Percentiles rank a stretch among this genome's conserved stretches.
phyloP scores from a whole-genome alignment of 768 basidiomycete genomes.

The Goffeauzyma gilvescens region DNA sequence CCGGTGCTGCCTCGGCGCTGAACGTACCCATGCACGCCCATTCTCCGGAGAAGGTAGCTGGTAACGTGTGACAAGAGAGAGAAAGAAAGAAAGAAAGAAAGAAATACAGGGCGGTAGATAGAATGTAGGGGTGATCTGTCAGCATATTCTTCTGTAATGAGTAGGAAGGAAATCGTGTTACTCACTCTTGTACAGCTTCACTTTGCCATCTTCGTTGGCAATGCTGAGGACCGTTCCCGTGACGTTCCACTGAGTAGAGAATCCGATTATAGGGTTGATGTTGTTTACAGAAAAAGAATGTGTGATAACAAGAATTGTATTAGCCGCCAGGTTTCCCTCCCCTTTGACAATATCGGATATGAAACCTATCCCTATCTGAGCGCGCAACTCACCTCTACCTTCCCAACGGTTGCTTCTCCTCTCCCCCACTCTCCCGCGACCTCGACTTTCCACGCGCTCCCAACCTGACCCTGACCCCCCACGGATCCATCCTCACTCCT shows the following conservation, averaged over 20 bases:
- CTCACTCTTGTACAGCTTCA: conserved; percentile 50
- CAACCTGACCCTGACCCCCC: conserved; percentile 14
- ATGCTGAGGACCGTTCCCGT: conserved; percentile 41
- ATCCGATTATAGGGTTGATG: conserved; percentile 56
- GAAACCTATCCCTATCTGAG: too few species aligned
- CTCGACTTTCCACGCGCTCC: conserved; percentile 52
- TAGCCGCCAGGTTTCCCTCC: neutral
- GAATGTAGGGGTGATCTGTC: neutral
- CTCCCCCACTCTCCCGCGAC: conserved; percentile 51
- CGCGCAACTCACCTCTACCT: conserved; percentile 97
- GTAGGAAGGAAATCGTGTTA: neutral
- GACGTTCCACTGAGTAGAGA: conserved; percentile 27
- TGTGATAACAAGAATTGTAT: neutral
- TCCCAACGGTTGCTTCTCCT: conserved; percentile 47
- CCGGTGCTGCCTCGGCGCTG: conserved; percentile 30
- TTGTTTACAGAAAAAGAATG: conserved; percentile 44
- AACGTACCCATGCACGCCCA: conserved; percentile 29
- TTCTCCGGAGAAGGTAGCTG: conserved; percentile 27
- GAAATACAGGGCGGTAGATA: neutral
- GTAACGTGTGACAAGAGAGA: neutral
- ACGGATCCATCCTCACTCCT: conserved; percentile 27
- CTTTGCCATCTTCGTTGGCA: conserved; percentile 39
- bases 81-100: neutral
- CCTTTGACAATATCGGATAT: neutral
- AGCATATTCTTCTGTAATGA: too few species aligned